These are phyloP conservation scores for Glonium stellatum DNA, from an alignment of 495 filamentous ascomycete genomes.

Conservation along the genomic window DNA sequence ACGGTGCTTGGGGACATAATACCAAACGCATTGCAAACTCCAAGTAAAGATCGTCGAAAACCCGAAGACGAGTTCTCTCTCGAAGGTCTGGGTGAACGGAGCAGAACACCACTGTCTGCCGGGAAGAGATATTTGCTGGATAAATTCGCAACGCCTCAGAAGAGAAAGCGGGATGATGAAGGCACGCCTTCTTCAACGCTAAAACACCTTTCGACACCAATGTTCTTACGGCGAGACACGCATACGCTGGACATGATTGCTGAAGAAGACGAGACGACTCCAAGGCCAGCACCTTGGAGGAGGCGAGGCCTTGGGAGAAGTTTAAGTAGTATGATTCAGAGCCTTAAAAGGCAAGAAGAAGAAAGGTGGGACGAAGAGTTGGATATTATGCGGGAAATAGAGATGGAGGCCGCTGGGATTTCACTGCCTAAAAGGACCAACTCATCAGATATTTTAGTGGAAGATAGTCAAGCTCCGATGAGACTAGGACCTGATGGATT, in stretches of 20 bases:
- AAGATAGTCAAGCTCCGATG: constrained; percentile 53
- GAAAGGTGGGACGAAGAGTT: constrained; percentile 58
- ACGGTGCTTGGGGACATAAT: constrained; percentile 18
- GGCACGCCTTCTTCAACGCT: constrained; percentile 45
- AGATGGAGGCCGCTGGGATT: constrained; percentile 43
- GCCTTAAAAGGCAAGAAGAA: constrained; percentile 46
- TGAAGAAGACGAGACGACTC: constrained; percentile 32
- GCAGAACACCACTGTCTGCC: constrained; percentile 56
- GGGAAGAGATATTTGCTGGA: constrained; percentile 56
- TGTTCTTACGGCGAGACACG: constrained; percentile 60
- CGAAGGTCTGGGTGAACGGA: constrained; percentile 32
- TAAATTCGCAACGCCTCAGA: constrained; percentile 58
- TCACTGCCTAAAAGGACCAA: constrained; percentile 8
- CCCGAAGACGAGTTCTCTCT: constrained; percentile 18
- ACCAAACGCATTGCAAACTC: constrained; percentile 26
- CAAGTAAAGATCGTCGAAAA: constrained; percentile 25
- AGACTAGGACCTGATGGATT: constrained; percentile 57
- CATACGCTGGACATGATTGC: constrained; percentile 44
- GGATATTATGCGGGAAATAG: constrained; percentile 75
- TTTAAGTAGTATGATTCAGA: constrained; percentile 71
- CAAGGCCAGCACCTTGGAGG: constrained; percentile 44
- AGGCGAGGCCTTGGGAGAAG: constrained; percentile 56
- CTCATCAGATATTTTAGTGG: constrained; percentile 43
- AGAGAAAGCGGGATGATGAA: constrained; percentile 22
- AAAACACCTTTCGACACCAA: constrained; percentile 59